Conservation (phyloP, 1,139 yeast species). For the Protomyces arabidopsidicola region DNA sequence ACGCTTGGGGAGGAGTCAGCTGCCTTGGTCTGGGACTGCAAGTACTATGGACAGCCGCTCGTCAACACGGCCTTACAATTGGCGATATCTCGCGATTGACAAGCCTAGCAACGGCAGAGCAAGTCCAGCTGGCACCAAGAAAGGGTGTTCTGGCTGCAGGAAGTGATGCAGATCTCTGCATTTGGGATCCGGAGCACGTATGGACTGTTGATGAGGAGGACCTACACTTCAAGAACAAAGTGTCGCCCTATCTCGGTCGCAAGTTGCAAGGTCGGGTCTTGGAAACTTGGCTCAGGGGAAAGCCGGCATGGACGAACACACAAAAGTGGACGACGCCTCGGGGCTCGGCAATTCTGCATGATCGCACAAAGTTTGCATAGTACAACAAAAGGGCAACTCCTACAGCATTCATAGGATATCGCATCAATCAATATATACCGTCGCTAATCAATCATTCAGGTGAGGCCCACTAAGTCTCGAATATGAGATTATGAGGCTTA, state of each 20-base stretch:
- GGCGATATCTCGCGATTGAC: slow-evolving; percentile 47
- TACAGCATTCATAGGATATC: no score
- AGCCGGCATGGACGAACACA: slow-evolving; percentile 33
- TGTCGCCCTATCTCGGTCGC: slow-evolving; percentile 76
- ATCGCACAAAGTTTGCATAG: no score
- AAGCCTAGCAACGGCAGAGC: slow-evolving; percentile 46
- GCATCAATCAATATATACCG: no score
- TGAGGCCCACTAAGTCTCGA: no score
- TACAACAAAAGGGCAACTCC: no score
- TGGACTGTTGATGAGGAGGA: slow-evolving; percentile 33
- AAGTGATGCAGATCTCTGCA: slow-evolving; percentile 46
- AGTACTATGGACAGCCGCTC: slow-evolving; percentile 39
- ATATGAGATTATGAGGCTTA: no score
- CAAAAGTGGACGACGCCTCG: slow-evolving; percentile 1
- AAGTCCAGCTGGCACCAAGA: slow-evolving; percentile 43
- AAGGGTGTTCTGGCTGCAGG: slow-evolving; percentile 47
- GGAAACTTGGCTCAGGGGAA: slow-evolving; percentile 73
- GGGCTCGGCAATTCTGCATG: slow-evolving; percentile 6
- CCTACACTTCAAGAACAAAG: slow-evolving; percentile 71
- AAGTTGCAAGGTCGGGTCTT: slow-evolving; percentile 63
- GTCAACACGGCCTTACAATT: slow-evolving; percentile 39
- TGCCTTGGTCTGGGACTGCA: slow-evolving; percentile 46
- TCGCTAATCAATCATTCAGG: no score
- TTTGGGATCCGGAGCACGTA: slow-evolving; percentile 45
- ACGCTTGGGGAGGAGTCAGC: slow-evolving; percentile 46